Evolutionary conservation across 495 filamentous ascomycete species (phyloP).

Genomic region (Penicillium silybi): DNA sequence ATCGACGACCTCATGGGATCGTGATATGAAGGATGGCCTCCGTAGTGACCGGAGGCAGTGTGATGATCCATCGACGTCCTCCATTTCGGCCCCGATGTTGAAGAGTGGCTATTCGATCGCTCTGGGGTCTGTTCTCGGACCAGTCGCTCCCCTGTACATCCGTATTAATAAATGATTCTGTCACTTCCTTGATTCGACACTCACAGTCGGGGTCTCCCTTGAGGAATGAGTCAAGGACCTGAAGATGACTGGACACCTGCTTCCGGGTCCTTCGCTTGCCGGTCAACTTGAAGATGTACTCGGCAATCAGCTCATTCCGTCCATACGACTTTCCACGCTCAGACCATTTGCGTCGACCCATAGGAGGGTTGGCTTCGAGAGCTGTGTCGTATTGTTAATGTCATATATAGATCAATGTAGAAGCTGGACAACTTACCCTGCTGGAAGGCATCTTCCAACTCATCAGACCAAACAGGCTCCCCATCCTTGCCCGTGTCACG

Average conservation of each 20-base stretch:
- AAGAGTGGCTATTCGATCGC: conserved; percentile 33
- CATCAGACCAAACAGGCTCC: conserved; percentile 74
- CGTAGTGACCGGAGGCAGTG: conserved; percentile 32
- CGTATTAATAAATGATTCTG: conserved; percentile 11
- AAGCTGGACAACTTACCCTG: conserved; percentile 59
- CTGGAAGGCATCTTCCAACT: conserved; percentile 83
- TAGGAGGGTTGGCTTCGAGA: conserved; percentile 71
- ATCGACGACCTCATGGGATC: conserved; percentile 29
- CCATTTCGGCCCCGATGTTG: conserved; percentile 35
- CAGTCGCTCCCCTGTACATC: conserved; percentile 36
- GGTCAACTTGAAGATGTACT: conserved; percentile 70
- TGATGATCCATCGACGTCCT: conserved; percentile 38
- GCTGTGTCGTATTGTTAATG: conserved; percentile 47
- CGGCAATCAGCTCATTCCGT: conserved; percentile 86
- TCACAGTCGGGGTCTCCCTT: conserved; percentile 54
- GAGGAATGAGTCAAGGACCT: conserved; percentile 87
- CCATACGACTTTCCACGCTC: conserved; percentile 71
- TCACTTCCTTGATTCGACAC: conserved; percentile 3
- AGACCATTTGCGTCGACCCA: conserved; percentile 76
- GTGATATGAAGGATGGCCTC: conserved; percentile 27
- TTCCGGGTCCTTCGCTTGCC: conserved; percentile 68
- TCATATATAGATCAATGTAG: neutral
- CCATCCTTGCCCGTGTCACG: conserved; percentile 50
- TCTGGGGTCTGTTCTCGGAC: conserved; percentile 41
- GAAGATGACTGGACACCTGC: conserved; percentile 94